Evolutionary conservation across 169 alveolate species (phyloP), one percentile per base, ranked within the genome.

Genomic region (Cryptosporidium xiaoi): DNA sequence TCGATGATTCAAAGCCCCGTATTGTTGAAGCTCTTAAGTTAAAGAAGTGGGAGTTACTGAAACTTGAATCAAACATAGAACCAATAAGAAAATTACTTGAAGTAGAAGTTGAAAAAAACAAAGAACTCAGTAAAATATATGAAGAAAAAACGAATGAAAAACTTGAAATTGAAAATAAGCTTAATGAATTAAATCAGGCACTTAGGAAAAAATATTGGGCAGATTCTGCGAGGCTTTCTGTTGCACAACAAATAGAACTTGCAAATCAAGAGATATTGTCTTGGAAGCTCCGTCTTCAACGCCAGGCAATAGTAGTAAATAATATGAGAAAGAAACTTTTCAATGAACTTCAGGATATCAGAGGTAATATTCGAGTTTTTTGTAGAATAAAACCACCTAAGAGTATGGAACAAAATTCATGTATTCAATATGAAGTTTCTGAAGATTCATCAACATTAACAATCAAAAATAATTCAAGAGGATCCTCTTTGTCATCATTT

Each of bases 321-420:
- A 62, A 77, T 33, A 29, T 27, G 15, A 91, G 95, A 60, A 89
- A 89, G 68, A 50, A 48, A 34, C 65, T 92, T 20, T 91, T 90
- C 68, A 90, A 90, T 65, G 83, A 82, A 8, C 12, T 92, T 44
- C 92, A 91, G 65, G 94, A 93, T 31, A 71, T 91, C 33, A 91
- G 71, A 65, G 95, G 95, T 2, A 84, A 91, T 33, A 90, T 93
- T 55, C 64, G 95, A 48, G 92, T 91, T 5, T 93, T 71, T 53
- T 91, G 94, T 64, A 90, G 95, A 90, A 85, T 89, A 44, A 62
- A 94, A 46, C 95, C 95, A 27, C 71, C 71, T 4, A 62, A 62
- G 18, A 4, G 18, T n/a, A n/a, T 53, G 0, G 83, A 69, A 15
- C 56, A 15, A 16, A 50, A 69, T 3, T 77, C 77, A 58, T 77